Evolutionary conservation across 108 stramenopile genomes (phyloP), one percentile per base, ranked within the genome.

Genomic region (Cyclotella kingstonii): DNA sequence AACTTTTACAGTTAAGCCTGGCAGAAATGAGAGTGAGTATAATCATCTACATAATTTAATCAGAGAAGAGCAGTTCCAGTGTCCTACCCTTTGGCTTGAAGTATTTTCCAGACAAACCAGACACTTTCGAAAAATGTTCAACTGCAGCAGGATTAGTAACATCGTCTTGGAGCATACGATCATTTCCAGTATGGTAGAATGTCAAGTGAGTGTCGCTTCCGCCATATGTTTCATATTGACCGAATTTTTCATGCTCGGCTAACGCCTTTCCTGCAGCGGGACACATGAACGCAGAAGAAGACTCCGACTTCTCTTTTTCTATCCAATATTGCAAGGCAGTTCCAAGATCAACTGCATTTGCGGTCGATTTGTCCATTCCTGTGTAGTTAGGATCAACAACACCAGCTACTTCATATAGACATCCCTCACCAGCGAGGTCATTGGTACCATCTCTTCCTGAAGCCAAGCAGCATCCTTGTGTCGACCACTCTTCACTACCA

Each of bases 371-470:
- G 62, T 78, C 70, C 46, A 65, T 69, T 19, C 78, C 78, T 5
- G 68, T 54, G 49, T 79, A 79, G 63, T 79, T 79, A 10, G 73
- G 62, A 64, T 69, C 78, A 4, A 68, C 67, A 28, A 75, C 30
- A 27, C 78, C 78, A 34, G 66, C 73, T 10, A 79, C 73, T 42
- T 68, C 66, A 34, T 39, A 75, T 8, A 79, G 63, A 60, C 78
- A 79, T 34, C 78, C 78, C 17, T 63, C 53, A 17, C 72, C 73
- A 4, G 39, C 39, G 18, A 79, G 73, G 33, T 75, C 63, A 10
- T 51, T 31, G 25, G 54, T 47, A 28, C 63, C 26, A 30, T 58
- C 21, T 38, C 23, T 75, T 45, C 78, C 78, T 5, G 54, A 57
- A 29, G 78, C 70, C 41, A 79, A 51, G 54, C 78, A 79, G 52